Evolutionary conservation across 371 early-diverging fungal species (phyloP).

Genomic region (Batkoa obscura): DNA sequence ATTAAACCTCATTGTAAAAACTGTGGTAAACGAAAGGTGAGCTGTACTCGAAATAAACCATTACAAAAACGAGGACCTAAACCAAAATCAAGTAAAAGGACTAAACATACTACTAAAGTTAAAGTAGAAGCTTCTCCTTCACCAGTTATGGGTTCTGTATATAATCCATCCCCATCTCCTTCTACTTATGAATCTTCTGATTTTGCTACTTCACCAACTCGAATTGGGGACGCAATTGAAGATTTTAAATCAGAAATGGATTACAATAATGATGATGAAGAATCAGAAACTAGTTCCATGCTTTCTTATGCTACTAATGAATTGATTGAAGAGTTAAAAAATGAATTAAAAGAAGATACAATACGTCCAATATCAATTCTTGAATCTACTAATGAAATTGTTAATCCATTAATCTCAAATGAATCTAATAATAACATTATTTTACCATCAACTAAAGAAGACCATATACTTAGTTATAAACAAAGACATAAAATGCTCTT

Average conservation of each 20-base stretch:
- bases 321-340: too few relatives aligned
- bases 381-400: too few relatives aligned
- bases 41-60: constrained; percentile 3
- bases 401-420: background rate
- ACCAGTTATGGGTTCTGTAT: background rate
- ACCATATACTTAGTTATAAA: background rate
- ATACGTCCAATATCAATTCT: too few relatives aligned
- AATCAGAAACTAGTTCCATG: too few relatives aligned
- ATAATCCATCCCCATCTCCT: background rate
- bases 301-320: too few relatives aligned
- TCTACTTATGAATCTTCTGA: too few relatives aligned
- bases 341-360: too few relatives aligned
- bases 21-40: background rate
- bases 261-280: too few relatives aligned
- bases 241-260: too few relatives aligned
- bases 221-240: too few relatives aligned
- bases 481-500: background rate
- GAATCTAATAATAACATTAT: background rate
- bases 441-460: background rate
- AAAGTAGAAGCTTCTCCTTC: background rate
- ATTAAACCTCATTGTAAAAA: constrained; percentile 1
- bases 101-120: too few relatives aligned
- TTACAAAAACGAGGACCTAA: constrained; percentile 3
- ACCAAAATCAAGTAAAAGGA: background rate
- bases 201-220: too few relatives aligned